Conservation (phyloP, 768 basidiomycete species). For the Kwoniella sp. region DNA sequence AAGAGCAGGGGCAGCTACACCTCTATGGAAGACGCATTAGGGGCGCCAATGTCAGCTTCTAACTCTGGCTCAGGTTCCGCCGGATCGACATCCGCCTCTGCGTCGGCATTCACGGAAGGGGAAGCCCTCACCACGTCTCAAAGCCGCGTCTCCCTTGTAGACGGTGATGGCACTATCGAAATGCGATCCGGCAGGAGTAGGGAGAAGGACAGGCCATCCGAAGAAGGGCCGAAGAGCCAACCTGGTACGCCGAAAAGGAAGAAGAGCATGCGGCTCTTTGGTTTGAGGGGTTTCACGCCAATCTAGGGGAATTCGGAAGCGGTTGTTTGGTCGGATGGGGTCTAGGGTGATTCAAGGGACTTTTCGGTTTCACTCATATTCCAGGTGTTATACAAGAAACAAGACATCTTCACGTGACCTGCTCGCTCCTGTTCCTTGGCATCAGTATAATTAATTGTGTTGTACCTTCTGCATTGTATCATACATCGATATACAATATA, state of each 20-base stretch:
- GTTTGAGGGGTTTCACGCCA: slow-evolving; percentile 40
- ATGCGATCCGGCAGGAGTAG: not conserved
- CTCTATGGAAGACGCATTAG: slow-evolving; percentile 9
- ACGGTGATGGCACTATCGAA: not conserved
- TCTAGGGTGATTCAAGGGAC: too few species aligned
- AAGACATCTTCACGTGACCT: too few species aligned
- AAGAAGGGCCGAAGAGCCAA: slow-evolving; percentile 6
- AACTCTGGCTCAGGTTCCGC: slow-evolving; percentile 8
- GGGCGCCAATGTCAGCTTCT: slow-evolving; percentile 2
- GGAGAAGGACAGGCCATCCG: not conserved
- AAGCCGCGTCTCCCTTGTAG: not conserved
- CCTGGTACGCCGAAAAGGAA: slow-evolving; percentile 28
- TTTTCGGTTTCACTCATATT: too few species aligned
- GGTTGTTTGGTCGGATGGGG: too few species aligned
- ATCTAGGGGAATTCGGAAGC: slow-evolving; percentile 14
- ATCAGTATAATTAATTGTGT: too few species aligned
- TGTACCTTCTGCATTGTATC: too few species aligned
- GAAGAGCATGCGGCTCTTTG: slow-evolving; percentile 37
- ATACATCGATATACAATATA: too few species aligned
- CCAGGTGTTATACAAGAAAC: too few species aligned
- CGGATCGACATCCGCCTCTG: slow-evolving; percentile 9
- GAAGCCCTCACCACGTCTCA: not conserved
- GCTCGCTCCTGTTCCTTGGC: too few species aligned
- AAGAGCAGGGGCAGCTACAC: slow-evolving; percentile 14
- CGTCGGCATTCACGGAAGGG: not conserved